These are phyloP conservation scores for Aegilops tauschii DNA, from an alignment of 176 grass and related monocot species.

Conservation along the genomic window DNA sequence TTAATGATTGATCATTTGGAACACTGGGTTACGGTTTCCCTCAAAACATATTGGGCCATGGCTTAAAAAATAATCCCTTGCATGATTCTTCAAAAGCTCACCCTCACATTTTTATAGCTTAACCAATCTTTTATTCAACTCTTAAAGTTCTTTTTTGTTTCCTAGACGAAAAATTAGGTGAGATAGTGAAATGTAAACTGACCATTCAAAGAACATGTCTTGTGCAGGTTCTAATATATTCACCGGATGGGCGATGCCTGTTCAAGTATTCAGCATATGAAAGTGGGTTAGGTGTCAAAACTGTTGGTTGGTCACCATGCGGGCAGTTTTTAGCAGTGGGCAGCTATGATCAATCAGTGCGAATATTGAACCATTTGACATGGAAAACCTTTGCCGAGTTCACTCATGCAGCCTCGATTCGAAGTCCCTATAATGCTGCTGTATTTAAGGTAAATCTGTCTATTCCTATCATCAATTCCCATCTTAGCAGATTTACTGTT, in stretches of 20 bases:
- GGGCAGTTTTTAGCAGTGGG: slow-evolving; percentile 93
- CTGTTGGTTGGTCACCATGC: slow-evolving; percentile 91
- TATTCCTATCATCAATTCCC: slow-evolving; percentile 7
- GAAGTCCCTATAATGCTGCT: slow-evolving; percentile 62
- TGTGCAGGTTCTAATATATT: slow-evolving; percentile 87
- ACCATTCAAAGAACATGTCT: slow-evolving; percentile 8
- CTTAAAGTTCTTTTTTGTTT: background rate
- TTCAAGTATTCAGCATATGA: slow-evolving; percentile 94
- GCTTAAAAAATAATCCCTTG: background rate
- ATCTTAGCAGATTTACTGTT: slow-evolving; percentile 19
- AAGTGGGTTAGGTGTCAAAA: slow-evolving; percentile 91
- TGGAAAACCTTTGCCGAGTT: slow-evolving; percentile 99
- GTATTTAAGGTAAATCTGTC: slow-evolving; percentile 68
- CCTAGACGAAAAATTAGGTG: background rate
- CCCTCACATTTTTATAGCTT: background rate
- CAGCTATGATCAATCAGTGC: slow-evolving; percentile 88
- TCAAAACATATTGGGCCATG: background rate
- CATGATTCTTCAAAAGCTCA: background rate
- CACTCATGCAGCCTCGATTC: slow-evolving; percentile 62
- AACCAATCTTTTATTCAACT: slow-evolving; percentile 17
- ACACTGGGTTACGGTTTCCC: background rate
- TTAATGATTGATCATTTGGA: slow-evolving; percentile 9
- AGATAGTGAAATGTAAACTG: background rate
- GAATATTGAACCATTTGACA: slow-evolving; percentile 84
- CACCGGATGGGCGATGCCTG: slow-evolving; percentile 87